Conservation (phyloP, 164 flowering plant genomes). For the Cinnamomum micranthum region DNA sequence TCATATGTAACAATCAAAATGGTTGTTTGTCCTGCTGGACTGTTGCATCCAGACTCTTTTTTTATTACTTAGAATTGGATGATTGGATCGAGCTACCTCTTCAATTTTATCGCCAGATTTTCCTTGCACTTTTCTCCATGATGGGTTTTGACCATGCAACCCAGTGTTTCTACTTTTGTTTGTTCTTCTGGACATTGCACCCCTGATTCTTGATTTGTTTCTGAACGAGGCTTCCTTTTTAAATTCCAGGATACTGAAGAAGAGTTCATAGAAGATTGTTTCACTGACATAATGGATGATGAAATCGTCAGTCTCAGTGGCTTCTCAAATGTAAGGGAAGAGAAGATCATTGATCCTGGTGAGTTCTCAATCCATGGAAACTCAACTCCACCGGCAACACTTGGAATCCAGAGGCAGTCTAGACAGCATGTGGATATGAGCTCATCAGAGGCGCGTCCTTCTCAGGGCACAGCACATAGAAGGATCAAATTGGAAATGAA, state of each 20-base stretch:
- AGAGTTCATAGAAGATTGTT: neutral
- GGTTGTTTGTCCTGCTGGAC: no score
- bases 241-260: slow-evolving; percentile 1
- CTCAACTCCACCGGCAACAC: neutral
- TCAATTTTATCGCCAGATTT: no score
- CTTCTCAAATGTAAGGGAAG: slow-evolving; percentile 1
- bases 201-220: neutral
- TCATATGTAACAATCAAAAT: no score
- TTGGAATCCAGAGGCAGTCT: neutral
- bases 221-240: neutral
- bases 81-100: no score
- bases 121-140: no score
- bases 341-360: neutral
- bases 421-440: neutral
- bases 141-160: no score
- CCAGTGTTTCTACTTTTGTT: no score
- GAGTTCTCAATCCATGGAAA: neutral
- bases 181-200: no score
- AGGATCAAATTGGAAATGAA: neutral
- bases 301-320: slow-evolving; percentile 3
- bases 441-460: neutral
- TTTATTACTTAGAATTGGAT: no score
- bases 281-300: slow-evolving; percentile 9
- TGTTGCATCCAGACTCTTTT: no score
- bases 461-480: slow-evolving; percentile 1